Base-by-base conservation (phyloP, 2,329 filamentous ascomycete genomes). In the Colletotrichum magnum region DNA sequence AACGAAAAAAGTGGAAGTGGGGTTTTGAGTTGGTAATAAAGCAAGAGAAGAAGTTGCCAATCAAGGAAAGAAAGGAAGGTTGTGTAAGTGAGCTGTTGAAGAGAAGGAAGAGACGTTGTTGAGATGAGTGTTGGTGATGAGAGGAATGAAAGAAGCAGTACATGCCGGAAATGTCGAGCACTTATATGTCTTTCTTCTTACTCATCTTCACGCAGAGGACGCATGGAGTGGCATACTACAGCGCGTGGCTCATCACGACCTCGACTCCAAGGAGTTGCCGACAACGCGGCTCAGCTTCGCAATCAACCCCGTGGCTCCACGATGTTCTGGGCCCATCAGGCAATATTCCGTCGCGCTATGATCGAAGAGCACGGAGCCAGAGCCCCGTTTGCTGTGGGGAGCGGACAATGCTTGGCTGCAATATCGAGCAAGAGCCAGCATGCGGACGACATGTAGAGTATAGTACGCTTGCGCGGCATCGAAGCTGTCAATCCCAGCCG, bases 381-480 rank as follows among this genome's bases (percentile, higher is more conserved):
- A 36, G 58, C 50, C 43, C 43, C 41, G 32, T 50, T 26, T 62
- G 51, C 28, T 32, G 48, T 48, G 64, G 50, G 5, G 24, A 16
- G 36, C 21, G 28, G 48, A 39, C 48, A 47, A 54, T 61, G 57
- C 63, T 61, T 48, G 54, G 24, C 43, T 58, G 36, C 41, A n/a
- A 48, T 18, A 18, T 15, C 39, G 15, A 50, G 57, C 32, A n/a
- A 48, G 32, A 18, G 32, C 39, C 18, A 50, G 57, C 32, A 24
- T 50, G 21, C 15, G 16, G 47, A 48, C 18, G 6, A 7, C 9
- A 48, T 52, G 6, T 21, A 50, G n/a, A 58, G 57, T 48, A 62
- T 62, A 36, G 64, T 51, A 53, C 21, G 64, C 64, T 67, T 62
- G 64, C 64, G 64, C 43, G 64, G 64, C 50, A 51, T 43, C 43